Evolutionary conservation across 2,329 filamentous ascomycete genomes (phyloP), one percentile per base, ranked within the genome.

Genomic region (Fusarium coffeatum): DNA sequence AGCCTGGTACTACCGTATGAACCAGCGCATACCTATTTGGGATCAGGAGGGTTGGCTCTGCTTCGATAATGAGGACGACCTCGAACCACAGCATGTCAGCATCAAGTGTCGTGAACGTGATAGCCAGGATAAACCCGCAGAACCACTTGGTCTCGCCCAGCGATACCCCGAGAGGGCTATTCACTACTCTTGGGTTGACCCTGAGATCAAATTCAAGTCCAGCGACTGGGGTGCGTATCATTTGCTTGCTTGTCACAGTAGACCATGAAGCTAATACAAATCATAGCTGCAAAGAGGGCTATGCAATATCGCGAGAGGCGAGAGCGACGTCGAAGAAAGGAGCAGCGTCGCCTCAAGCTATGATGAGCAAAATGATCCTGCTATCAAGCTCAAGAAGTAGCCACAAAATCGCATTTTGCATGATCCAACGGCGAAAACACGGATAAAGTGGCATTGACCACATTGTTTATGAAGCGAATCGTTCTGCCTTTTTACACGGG

Each of bases 141-240:
- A 80, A 58, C 78, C 78, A 2, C 72, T 81, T 25, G 80, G 80
- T 3, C 74, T 82, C 13, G 79, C 77, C 1, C 80, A 81, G 55
- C 78, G 84, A n/a, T 85, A 82, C 59, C 84, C 84, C 3, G 83
- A 85, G 59, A 79, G 82, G 25, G 83, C 83, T 9, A 76, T 85
- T 40, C 75, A 78, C 37, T 86, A 85, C 69, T 54, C 73, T 7
- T 86, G 84, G 84, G 81, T 85, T 16, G 76, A 80, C 10, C 55
- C 74, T 4, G 78, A 81, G 48, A 68, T 81, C 51, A 82, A 82
- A 69, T 63, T 71, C 46, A 76, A 78, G 40, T 79, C 81, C 10
- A 76, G 76, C 56, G 76, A 80, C 57, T 79, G 82, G 72, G 79
- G 83, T 84, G 75, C 76, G 83, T 82, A 27, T 43, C 42, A n/a